Percentiles rank a stretch among this genome's conserved stretches.
These are phyloP conservation scores for Betula pendula DNA, from an alignment of 306 rosid genomes.

Conservation along the genomic window DNA sequence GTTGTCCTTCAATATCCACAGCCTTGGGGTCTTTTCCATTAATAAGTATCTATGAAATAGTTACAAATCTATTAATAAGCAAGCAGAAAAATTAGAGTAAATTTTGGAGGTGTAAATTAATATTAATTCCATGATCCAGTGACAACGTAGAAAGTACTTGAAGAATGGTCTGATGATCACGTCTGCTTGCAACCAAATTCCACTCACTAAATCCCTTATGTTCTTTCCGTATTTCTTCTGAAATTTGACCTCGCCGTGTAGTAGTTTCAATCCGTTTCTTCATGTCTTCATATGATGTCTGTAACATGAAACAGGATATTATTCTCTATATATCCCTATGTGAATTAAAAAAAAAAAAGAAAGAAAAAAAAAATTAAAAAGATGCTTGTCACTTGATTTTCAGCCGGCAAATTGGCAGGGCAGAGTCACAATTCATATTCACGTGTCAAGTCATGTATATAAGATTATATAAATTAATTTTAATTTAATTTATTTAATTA, in stretches of 20 bases:
- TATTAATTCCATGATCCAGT: not conserved
- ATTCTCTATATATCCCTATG: too few species aligned
- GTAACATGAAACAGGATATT: not conserved
- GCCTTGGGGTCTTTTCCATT: not conserved
- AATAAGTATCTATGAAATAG: not conserved
- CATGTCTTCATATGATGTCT: conserved; percentile 1
- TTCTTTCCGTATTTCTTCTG: not conserved
- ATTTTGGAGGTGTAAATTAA: not conserved
- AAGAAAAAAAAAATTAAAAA: not conserved
- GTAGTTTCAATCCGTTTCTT: conserved; percentile 7
- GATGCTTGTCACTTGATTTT: too few species aligned
- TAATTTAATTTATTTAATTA: too few species aligned
- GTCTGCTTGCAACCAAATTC: not conserved
- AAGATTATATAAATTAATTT: too few species aligned
- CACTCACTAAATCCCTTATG: conserved; percentile 1
- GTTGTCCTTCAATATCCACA: conserved; percentile 6
- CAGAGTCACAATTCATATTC: too few species aligned
- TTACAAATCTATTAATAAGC: not conserved
- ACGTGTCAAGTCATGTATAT: too few species aligned
- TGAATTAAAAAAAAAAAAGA: not conserved
- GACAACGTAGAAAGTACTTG: not conserved
- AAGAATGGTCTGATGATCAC: conserved; percentile 6
- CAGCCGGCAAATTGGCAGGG: too few species aligned
- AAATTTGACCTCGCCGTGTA: not conserved
- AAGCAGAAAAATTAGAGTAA: not conserved